Evolutionary conservation across 179 eudicot species (phyloP).

Genomic region (Nepenthes alata): DNA sequence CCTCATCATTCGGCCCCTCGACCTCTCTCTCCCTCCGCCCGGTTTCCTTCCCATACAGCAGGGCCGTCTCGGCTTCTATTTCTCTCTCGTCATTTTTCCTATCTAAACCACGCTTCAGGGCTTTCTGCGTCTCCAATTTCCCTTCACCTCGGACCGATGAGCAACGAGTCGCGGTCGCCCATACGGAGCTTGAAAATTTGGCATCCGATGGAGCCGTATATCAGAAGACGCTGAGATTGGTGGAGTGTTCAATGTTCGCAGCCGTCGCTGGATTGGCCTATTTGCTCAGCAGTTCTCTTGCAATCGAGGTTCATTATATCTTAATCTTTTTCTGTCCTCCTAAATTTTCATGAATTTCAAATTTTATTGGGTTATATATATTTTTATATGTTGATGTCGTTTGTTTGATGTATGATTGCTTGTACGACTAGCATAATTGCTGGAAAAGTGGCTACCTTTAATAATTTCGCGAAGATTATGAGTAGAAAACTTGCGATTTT

Average conservation of each 20-base stretch:
- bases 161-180: not conserved
- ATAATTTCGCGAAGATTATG: too few relatives aligned
- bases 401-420: too few relatives aligned
- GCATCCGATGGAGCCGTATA: slow-evolving; percentile 53
- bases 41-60: slow-evolving; percentile 3
- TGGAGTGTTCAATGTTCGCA: slow-evolving; percentile 94
- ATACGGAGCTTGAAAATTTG: slow-evolving; percentile 39
- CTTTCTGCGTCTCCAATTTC: slow-evolving; percentile 10
- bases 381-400: too few relatives aligned
- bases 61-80: slow-evolving; percentile 7
- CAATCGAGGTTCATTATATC: slow-evolving; percentile 48
- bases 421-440: too few relatives aligned
- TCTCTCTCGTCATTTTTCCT: slow-evolving; percentile 5
- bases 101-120: not conserved
- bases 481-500: too few relatives aligned
- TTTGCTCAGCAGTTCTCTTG: slow-evolving; percentile 75
- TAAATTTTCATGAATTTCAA: too few relatives aligned
- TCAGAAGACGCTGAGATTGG: slow-evolving; percentile 63
- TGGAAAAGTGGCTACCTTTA: too few relatives aligned
- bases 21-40: not conserved
- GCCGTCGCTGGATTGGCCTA: slow-evolving; percentile 73
- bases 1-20: not conserved
- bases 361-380: too few relatives aligned
- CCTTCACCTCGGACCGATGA: slow-evolving; percentile 13
- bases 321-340: too few relatives aligned